These are phyloP conservation scores for Spatholobus suberectus DNA, from an alignment of 306 rosid genomes.

Conservation along the genomic window DNA sequence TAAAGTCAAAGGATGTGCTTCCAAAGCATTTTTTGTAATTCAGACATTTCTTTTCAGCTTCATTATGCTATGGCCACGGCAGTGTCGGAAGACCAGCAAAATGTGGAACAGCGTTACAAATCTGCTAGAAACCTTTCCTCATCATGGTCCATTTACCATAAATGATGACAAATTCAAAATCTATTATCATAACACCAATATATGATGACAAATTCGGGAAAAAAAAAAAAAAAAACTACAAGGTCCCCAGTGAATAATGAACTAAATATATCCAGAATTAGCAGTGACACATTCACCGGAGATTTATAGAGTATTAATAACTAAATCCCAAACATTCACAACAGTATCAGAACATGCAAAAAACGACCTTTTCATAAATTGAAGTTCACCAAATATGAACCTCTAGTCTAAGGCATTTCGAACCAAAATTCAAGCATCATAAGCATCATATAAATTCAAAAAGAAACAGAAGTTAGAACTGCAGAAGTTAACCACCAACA, in stretches of 20 bases:
- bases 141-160: not conserved
- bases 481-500: not conserved
- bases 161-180: not conserved
- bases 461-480: not conserved
- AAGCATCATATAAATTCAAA: conserved; percentile 25
- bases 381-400: not conserved
- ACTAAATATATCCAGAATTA: not conserved
- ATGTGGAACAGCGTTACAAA: conserved; percentile 6
- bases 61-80: not conserved
- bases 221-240: not conserved
- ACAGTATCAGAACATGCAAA: not conserved
- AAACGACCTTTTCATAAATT: not conserved
- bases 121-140: not conserved
- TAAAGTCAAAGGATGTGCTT: conserved; percentile 1
- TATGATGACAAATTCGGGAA: conserved; percentile 20
- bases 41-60: not conserved
- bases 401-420: not conserved
- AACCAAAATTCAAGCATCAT: conserved; percentile 21
- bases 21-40: not conserved
- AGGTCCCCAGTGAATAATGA: conserved; percentile 19
- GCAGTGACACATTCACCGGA: not conserved
- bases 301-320: no score
- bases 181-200: not conserved
- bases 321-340: not conserved
- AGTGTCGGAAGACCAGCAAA: not conserved